phyloP scores from a whole-genome alignment of 306 rosid species.

The Gastrolobium bilobum region DNA sequence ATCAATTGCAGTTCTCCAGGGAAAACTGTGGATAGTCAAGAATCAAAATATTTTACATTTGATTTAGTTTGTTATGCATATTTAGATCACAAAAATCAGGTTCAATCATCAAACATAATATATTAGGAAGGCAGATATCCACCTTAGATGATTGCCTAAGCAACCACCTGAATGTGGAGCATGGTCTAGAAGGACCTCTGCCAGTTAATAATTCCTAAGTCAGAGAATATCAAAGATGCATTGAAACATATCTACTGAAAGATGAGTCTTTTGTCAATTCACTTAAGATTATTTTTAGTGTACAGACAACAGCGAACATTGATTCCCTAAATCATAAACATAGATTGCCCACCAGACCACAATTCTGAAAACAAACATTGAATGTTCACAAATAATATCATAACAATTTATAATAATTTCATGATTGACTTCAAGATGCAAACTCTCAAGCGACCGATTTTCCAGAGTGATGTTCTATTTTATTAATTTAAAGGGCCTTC shows the following conservation, averaged over 20 bases:
- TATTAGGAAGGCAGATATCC: constrained; percentile 60
- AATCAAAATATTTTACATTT: constrained; percentile 9
- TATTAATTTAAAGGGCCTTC: no score
- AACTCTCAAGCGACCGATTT: no score
- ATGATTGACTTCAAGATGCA: no score
- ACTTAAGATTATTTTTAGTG: not conserved
- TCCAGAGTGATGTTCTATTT: no score
- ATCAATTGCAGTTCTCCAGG: not conserved
- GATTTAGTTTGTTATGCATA: not conserved
- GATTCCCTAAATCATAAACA: not conserved
- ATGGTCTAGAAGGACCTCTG: constrained; percentile 48
- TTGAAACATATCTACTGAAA: constrained; percentile 38
- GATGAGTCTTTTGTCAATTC: constrained; percentile 35
- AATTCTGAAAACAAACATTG: not conserved
- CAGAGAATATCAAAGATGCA: constrained; percentile 52
- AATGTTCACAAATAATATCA: not conserved
- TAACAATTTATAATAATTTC: not conserved
- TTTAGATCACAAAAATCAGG: constrained; percentile 10
- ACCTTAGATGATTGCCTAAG: constrained; percentile 43
- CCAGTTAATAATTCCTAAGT: constrained; percentile 52
- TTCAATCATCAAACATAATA: constrained; percentile 19
- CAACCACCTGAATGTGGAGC: constrained; percentile 55
- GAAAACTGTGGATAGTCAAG: constrained; percentile 18
- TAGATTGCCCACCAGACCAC: not conserved
- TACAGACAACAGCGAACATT: not conserved